A percentile compares a stretch with the other conserved stretches of the same genome.
phyloP scores from a whole-genome alignment of 1,284 basidiomycete species.

The Apiotrichum mycotoxinovorans region DNA sequence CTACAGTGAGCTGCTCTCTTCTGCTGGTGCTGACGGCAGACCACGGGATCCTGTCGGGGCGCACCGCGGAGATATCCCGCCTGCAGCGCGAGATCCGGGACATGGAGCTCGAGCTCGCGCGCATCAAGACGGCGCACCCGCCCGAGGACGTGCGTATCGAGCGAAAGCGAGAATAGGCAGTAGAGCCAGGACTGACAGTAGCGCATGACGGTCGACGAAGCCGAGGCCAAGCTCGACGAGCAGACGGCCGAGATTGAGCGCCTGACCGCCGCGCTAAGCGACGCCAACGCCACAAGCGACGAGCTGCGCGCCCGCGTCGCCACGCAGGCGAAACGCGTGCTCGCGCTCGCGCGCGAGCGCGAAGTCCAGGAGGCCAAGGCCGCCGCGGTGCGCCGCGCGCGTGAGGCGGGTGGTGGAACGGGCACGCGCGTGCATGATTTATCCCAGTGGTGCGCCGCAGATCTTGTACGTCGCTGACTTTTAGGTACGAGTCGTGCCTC shows the following conservation, averaged over 20 bases:
- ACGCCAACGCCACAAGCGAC: constrained; percentile 54
- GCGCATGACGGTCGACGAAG: constrained; percentile 67
- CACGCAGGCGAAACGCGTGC: constrained; percentile 57
- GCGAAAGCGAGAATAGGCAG: no score
- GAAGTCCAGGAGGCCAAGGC: constrained; percentile 67
- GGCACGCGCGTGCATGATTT: constrained; percentile 52
- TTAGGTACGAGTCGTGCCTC: constrained; percentile 67
- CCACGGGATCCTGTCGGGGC: constrained; percentile 27
- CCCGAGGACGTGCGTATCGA: constrained; percentile 51
- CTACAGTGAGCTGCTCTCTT: constrained; percentile 25
- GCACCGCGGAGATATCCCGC: constrained; percentile 58
- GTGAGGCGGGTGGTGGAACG: constrained; percentile 53
- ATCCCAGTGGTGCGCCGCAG: constrained; percentile 46
- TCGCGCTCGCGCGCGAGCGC: constrained; percentile 61
- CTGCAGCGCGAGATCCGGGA: constrained; percentile 73
- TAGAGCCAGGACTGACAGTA: no score
- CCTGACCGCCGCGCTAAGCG: constrained; percentile 60
- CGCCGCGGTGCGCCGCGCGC: constrained; percentile 51
- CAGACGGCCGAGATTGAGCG: constrained; percentile 70
- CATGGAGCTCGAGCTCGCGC: constrained; percentile 68
- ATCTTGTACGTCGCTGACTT: constrained; percentile 45
- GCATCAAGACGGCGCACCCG: constrained; percentile 72
- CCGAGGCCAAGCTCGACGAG: constrained; percentile 64
- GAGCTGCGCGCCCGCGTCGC: constrained; percentile 59
- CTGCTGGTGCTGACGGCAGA: constrained; percentile 19